Conservation (phyloP, 345 rosid genomes). For the Citrus sp. region DNA sequence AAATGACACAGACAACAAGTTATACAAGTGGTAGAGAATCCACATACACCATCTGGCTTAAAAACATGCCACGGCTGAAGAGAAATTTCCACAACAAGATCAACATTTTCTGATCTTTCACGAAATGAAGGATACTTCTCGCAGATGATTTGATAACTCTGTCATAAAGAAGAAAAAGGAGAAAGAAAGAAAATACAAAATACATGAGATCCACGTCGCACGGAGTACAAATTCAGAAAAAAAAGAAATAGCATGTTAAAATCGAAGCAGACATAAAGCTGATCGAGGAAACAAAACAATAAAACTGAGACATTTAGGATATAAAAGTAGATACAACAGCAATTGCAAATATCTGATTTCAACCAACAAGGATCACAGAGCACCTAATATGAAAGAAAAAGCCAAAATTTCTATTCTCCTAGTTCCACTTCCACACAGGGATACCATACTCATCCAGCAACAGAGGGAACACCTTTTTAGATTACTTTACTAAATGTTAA, state of each 20-base stretch:
- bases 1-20: neutral
- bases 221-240: neutral
- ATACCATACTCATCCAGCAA: neutral
- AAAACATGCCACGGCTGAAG: conserved; percentile 99
- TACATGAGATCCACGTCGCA: conserved; percentile 10
- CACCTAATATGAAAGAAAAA: neutral
- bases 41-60: conserved; percentile 85
- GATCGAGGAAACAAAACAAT: neutral
- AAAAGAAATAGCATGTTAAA: neutral
- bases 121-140: conserved; percentile 93
- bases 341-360: neutral
- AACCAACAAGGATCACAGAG: neutral
- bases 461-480: neutral
- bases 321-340: neutral
- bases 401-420: neutral
- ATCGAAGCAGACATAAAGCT: neutral
- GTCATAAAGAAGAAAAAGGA: conserved; percentile 9
- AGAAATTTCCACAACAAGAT: conserved; percentile 94
- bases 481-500: neutral
- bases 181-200: conserved; percentile 6
- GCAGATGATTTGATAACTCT: conserved; percentile 85
- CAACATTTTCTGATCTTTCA: conserved; percentile 93
- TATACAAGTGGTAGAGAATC: neutral
- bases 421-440: neutral
- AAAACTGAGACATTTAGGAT: neutral